These are phyloP conservation scores for Phenoliferia sp. DNA, from an alignment of 1,284 basidiomycete genomes.

Conservation along the genomic window DNA sequence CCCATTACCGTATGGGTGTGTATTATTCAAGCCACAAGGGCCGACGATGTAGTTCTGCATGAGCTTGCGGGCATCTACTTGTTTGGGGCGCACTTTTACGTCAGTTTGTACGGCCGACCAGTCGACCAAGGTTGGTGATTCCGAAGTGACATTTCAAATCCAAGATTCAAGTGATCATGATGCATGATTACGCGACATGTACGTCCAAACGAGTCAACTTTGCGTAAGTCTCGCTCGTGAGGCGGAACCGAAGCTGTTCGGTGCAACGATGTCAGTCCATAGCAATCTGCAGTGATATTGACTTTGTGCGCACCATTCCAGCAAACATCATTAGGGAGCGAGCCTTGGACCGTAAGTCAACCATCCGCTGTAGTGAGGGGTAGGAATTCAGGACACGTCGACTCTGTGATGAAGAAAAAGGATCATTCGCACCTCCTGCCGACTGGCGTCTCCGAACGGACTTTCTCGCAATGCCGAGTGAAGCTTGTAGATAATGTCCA, in stretches of 20 bases:
- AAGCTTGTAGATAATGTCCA: constrained; percentile 81
- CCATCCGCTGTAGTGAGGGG: constrained; percentile 55
- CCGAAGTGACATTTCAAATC: not conserved
- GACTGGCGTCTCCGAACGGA: constrained; percentile 61
- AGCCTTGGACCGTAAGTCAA: constrained; percentile 42
- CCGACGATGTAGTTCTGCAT: too few relatives aligned
- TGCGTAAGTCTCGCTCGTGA: constrained; percentile 80
- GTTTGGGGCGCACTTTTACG: too few relatives aligned
- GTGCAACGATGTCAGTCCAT: not conserved
- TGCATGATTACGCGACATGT: not conserved
- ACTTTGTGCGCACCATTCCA: constrained; percentile 57
- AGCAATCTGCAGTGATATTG: too few relatives aligned
- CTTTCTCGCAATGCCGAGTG: constrained; percentile 72
- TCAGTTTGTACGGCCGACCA: too few relatives aligned
- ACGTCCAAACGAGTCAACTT: constrained; percentile 35
- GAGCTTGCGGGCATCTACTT: too few relatives aligned
- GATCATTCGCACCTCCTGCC: constrained; percentile 60
- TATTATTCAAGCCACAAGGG: too few relatives aligned
- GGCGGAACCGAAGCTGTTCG: constrained; percentile 64
- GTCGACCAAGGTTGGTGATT: too few relatives aligned
- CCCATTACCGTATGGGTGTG: too few relatives aligned
- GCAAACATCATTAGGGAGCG: constrained; percentile 73
- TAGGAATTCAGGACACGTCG: not conserved
- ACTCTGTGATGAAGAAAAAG: constrained; percentile 43
- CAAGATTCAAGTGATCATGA: not conserved